Base-by-base conservation (phyloP, 2,329 filamentous ascomycete species). In the Pseudogymnoascus pannorum region DNA sequence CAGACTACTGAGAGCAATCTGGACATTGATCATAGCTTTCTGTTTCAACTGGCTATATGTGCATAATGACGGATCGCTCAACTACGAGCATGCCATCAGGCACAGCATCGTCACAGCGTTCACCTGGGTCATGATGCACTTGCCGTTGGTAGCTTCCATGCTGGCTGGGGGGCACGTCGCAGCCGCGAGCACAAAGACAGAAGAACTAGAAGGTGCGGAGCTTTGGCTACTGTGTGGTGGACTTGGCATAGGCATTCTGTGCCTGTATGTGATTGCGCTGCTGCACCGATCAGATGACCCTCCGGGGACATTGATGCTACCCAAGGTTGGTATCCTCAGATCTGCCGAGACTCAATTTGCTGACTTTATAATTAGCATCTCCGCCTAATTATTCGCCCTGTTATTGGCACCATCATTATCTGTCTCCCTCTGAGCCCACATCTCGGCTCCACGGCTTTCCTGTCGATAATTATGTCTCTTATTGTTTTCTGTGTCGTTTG, bases 1-100 rank as follows among this genome's bases (percentile, higher is more conserved):
- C 1, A 72, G 75, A 3, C 75, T 78, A 58, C 69, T 73, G 8
- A 77, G 77, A 58, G 78, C 78, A 3, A 72, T 78, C n/a, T 79
- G 77, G 69, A 79, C 77, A 1, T 70, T 81, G 4, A 67, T 79
- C 29, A 78, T 81, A 38, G 77, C 78, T 0, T 81, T 80, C 64
- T 78, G 76, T 64, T 71, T 80, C 58, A 80, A 80, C 62, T 80
- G 77, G 77, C 67, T 80, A 57, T 81, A 80, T 60, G 74, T 78
- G 20, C 77, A 78, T 61, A 76, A 76, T 33, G 78, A 80, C 60
- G 78, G 78, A 12, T 76, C 77, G 12, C 62, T 78, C 7, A 67
- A 75, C 20, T 72, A 70, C 11, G 75, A 73, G 5, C 78, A 80
- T 63, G 77, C 78, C 0, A 72, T 80, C 48, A 74, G 76, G 73